Evolutionary conservation across 2,329 filamentous ascomycete species (phyloP).

Genomic region (Fusarium praegraminearum): DNA sequence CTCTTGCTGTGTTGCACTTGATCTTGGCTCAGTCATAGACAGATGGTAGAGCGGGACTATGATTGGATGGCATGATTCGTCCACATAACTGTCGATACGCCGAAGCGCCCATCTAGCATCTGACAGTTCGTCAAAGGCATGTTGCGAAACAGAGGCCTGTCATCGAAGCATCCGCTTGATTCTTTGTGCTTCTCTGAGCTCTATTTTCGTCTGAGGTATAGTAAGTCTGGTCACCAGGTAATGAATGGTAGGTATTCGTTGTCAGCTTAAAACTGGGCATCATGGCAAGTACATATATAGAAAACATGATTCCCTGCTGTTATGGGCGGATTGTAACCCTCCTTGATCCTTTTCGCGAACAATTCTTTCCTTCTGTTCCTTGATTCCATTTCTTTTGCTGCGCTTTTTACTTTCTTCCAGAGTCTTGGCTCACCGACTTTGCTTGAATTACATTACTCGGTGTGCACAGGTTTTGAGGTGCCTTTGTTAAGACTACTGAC

Average conservation of each 20-base stretch:
- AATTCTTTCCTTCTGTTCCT: constrained; percentile 11
- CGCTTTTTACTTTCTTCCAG: constrained; percentile 16
- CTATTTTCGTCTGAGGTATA: constrained; percentile 31
- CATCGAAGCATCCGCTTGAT: constrained; percentile 12
- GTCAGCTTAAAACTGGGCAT: constrained; percentile 14
- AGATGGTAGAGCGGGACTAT: constrained; percentile 32
- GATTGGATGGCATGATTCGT: constrained; percentile 27
- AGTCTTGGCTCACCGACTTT: constrained; percentile 39
- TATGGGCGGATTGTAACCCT: constrained; percentile 21
- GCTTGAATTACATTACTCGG: constrained; percentile 34
- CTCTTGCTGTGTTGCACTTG: constrained; percentile 41
- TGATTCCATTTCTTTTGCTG: constrained; percentile 20
- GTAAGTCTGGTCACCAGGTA: not conserved
- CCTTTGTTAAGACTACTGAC: not conserved
- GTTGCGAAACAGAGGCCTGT: constrained; percentile 32
- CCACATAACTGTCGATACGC: constrained; percentile 12
- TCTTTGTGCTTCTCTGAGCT: constrained; percentile 21
- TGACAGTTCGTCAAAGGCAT: constrained; percentile 10
- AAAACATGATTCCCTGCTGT: constrained; percentile 31
- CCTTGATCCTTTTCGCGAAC: constrained; percentile 9
- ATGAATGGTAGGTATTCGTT: not conserved
- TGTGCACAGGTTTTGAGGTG: constrained; percentile 25
- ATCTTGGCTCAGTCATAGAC: constrained; percentile 44
- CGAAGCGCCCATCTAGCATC: constrained; percentile 16
- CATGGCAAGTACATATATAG: constrained; percentile 41